phyloP scores from a whole-genome alignment of 202 grass and related monocot species.

The Zizania palustris region DNA sequence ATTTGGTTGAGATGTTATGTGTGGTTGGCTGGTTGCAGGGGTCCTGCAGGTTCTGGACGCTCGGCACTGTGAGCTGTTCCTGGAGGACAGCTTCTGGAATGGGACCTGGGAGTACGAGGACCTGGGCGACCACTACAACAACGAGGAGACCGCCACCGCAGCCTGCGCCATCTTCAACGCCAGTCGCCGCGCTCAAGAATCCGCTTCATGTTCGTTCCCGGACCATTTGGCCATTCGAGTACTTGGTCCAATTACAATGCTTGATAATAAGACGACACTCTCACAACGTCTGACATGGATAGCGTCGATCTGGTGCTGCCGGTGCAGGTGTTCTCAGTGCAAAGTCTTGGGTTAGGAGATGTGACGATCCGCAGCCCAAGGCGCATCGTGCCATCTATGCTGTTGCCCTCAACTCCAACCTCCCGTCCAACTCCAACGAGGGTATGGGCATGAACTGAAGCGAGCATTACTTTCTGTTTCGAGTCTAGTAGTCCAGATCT shows the following conservation, averaged over 20 bases:
- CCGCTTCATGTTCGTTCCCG: constrained; percentile 44
- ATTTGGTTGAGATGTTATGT: constrained; percentile 23
- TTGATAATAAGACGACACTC: not conserved
- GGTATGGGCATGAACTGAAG: constrained; percentile 39
- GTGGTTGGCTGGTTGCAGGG: constrained; percentile 68
- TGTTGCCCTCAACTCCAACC: constrained; percentile 83
- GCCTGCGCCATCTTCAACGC: constrained; percentile 71
- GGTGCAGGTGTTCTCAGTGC: constrained; percentile 57
- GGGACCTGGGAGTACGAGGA: constrained; percentile 75
- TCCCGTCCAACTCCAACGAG: constrained; percentile 57
- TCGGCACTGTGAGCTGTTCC: constrained; percentile 78
- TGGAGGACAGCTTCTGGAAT: constrained; percentile 65
- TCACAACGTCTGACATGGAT: not conserved
- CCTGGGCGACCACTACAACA: constrained; percentile 58
- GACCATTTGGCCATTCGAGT: constrained; percentile 23
- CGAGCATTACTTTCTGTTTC: not conserved
- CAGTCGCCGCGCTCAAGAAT: constrained; percentile 24
- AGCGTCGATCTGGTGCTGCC: not conserved
- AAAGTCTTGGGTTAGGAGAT: constrained; percentile 53
- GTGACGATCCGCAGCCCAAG: constrained; percentile 52
- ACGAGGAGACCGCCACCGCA: constrained; percentile 41
- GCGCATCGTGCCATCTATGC: constrained; percentile 42
- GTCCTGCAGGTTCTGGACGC: constrained; percentile 87
- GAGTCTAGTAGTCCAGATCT: constrained; percentile 13
- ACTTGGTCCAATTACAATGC: not conserved